Conservation (phyloP, 108 stramenopile genomes). For the Mediolabrus comicus region DNA sequence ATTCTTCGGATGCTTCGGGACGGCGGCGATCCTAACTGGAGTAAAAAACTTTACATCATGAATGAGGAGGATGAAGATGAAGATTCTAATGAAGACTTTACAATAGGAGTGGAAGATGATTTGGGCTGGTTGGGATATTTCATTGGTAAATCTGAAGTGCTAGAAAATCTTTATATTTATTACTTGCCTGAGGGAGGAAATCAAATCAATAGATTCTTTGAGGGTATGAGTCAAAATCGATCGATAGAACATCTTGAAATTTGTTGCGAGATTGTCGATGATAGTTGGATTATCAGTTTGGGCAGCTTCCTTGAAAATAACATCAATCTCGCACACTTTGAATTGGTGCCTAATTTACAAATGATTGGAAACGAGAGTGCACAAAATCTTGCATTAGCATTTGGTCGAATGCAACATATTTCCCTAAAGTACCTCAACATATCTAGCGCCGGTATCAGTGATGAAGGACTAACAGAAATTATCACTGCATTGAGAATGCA, state of each 20-base stretch:
- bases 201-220: background rate
- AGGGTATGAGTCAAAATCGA: background rate
- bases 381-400: background rate
- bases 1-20: background rate
- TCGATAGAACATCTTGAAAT: background rate
- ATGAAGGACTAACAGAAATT: background rate
- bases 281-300: background rate
- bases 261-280: background rate
- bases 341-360: too few species aligned
- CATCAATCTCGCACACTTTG: background rate
- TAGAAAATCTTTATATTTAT: background rate
- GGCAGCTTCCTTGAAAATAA: background rate
- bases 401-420: background rate
- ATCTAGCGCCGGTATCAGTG: background rate
- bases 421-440: background rate
- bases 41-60: background rate
- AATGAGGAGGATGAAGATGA: background rate
- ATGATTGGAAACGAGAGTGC: background rate
- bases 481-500: background rate
- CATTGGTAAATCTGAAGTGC: background rate
- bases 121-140: conserved; percentile 1
- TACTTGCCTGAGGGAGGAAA: background rate
- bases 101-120: background rate
- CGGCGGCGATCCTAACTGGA: background rate
- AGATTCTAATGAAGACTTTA: background rate